Base-by-base conservation (phyloP, 2,329 filamentous ascomycete genomes). In the Colletotrichum sp. region DNA sequence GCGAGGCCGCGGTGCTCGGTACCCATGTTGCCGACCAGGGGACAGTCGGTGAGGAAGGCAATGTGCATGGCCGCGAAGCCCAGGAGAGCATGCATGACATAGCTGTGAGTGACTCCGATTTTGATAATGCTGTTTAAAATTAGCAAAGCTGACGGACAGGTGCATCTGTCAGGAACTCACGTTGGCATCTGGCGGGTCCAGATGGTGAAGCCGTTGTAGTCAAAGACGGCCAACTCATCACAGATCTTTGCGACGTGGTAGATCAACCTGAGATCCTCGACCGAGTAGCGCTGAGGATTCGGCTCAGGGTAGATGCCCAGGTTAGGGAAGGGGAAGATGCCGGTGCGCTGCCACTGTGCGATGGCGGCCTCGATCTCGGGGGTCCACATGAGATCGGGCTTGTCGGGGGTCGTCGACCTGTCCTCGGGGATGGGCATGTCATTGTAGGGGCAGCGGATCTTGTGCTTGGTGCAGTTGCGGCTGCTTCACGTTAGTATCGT, bases 401-500 rank as follows among this genome's bases (percentile, higher is more conserved):
- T 92, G 79, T 90, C 89, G 78, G 92, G 91, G 78, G 91, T 92
- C 57, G 89, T 88, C 48, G 90, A 89, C 79, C 91, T 88, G 80
- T 92, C 89, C 79, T 94, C 93, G 74, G 93, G 90, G 62, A 92
- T 89, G 65, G 94, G 92, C 82, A 93, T 93, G 83, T 99, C 96
- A 90, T 98, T 98, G 88, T 99, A 99, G 81, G 98, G 97, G 86
- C 97, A 99, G 82, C 96, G 95, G 81, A 98, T 97, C 88, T 98
- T 98, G 88, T 99, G 97, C 88, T 99, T 99, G 77, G 96, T 98
- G 87, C 97, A 99, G 86, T 99, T 99, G 82, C 95, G 95, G 88
- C 96, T 98, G 82, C 18, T 39, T 60, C 71, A 77, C 83, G 76
- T 85, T 79, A 71, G 55, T 18, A 65, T 28, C 5, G 52, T 22